These are phyloP conservation scores for Tuber melanosporum DNA, from an alignment of 495 filamentous ascomycete genomes.

Conservation along the genomic window DNA sequence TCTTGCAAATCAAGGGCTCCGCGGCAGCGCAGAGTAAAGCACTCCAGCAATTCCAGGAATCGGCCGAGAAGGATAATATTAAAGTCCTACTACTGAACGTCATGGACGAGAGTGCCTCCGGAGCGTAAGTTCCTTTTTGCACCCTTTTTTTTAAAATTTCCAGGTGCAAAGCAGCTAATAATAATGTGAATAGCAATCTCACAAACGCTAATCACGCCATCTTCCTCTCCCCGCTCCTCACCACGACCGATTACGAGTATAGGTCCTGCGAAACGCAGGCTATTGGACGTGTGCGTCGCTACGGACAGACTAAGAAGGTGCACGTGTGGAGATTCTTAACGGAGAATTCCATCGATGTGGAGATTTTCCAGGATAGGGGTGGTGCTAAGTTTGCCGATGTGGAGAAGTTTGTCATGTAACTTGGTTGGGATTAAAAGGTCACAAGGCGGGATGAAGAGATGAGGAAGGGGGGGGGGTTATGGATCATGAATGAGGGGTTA, in stretches of 20 bases:
- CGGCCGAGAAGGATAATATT: slow-evolving; percentile 29
- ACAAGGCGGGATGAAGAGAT: background rate
- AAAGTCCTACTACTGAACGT: slow-evolving; percentile 64
- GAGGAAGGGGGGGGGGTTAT: background rate
- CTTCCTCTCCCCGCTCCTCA: slow-evolving; percentile 60
- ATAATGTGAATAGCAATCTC: slow-evolving; percentile 53
- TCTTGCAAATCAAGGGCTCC: slow-evolving; percentile 29
- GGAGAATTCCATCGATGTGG: slow-evolving; percentile 61
- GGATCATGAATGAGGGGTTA: slow-evolving; percentile 31
- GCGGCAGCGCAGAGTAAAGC: slow-evolving; percentile 36
- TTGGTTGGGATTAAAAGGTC: background rate
- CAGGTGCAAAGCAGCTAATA: background rate
- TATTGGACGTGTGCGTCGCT: slow-evolving; percentile 60
- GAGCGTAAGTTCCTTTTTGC: slow-evolving; percentile 52
- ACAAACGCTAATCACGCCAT: slow-evolving; percentile 71
- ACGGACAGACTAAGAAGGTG: slow-evolving; percentile 61
- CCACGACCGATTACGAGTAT: slow-evolving; percentile 53
- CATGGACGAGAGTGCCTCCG: slow-evolving; percentile 58
- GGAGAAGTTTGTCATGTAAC: slow-evolving; percentile 2
- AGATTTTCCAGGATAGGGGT: slow-evolving; percentile 52
- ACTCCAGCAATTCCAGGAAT: slow-evolving; percentile 48
- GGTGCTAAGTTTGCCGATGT: slow-evolving; percentile 36
- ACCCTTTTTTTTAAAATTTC: background rate
- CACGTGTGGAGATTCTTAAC: slow-evolving; percentile 64
- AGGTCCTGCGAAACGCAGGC: slow-evolving; percentile 61